Evolutionary conservation across 305 asterid species (phyloP).

Genomic region (Fraxinus albicans): DNA sequence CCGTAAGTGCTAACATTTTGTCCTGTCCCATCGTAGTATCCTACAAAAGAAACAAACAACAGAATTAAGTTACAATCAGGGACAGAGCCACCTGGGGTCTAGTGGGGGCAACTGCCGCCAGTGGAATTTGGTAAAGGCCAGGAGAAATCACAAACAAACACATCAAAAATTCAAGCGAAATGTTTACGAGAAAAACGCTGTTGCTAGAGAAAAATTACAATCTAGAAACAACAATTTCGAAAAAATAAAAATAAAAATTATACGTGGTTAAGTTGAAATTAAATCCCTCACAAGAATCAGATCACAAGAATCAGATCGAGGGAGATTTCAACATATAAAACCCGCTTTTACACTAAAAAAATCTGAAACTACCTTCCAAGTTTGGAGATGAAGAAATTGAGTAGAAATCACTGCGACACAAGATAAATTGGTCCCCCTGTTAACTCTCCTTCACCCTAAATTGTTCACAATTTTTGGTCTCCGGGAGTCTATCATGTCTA

Average conservation of each 20-base stretch:
- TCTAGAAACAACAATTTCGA: not conserved
- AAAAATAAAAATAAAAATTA: no score
- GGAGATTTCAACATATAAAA: not conserved
- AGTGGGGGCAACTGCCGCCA: not conserved
- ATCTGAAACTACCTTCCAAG: not conserved
- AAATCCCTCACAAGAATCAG: not conserved
- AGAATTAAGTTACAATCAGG: not conserved
- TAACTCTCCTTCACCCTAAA: not conserved
- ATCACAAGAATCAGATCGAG: not conserved
- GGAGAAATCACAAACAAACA: not conserved
- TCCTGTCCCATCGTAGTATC: conserved; percentile 42
- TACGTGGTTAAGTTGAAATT: not conserved
- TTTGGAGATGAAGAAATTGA: not conserved
- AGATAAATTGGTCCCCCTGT: not conserved
- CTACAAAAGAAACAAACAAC: conserved; percentile 24
- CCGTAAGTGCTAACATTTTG: conserved; percentile 63
- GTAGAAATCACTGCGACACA: not conserved
- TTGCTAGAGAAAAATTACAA: not conserved
- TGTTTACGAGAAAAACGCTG: not conserved
- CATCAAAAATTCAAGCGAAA: not conserved
- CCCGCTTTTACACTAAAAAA: no score
- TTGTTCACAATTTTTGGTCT: not conserved
- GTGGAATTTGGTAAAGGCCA: not conserved
- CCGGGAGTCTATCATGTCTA: no score
- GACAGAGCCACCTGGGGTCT: not conserved